phyloP scores from a whole-genome alignment of 75 land plant genomes.

The Gnetum montanum region DNA sequence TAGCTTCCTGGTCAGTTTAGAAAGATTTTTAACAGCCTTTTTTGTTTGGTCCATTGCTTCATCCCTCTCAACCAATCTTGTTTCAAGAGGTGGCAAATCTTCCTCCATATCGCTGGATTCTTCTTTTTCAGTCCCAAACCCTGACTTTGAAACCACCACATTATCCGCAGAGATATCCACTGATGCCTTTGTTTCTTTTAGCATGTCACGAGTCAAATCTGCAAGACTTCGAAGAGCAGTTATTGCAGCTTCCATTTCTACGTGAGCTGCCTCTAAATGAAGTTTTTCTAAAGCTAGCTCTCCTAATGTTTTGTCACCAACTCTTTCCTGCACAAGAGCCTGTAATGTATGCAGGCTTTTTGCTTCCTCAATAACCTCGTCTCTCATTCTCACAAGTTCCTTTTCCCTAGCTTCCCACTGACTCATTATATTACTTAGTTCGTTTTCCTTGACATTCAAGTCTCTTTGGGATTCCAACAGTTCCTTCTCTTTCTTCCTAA shows the following conservation, averaged over 20 bases:
- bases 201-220: conserved; percentile 43
- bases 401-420: conserved; percentile 48
- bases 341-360: conserved; percentile 28
- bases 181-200: conserved; percentile 13
- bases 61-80: conserved; percentile 4
- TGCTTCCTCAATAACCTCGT: conserved; percentile 36
- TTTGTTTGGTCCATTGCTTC: neutral
- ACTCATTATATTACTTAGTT: conserved; percentile 28
- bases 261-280: conserved; percentile 49
- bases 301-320: conserved; percentile 28
- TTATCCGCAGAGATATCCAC: conserved; percentile 1
- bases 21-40: neutral
- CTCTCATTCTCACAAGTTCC: conserved; percentile 37
- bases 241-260: conserved; percentile 60
- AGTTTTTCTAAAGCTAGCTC: conserved; percentile 51
- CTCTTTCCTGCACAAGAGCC: conserved; percentile 27
- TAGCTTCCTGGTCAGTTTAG: conserved; percentile 1
- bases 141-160: neutral
- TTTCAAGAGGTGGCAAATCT: neutral
- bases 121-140: neutral
- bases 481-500: conserved; percentile 50
- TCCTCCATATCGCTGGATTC: neutral
- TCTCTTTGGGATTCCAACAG: conserved; percentile 42
- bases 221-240: conserved; percentile 44
- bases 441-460: conserved; percentile 58